Base-by-base conservation (phyloP, 2,329 filamentous ascomycete species). In the Claviceps sp. region DNA sequence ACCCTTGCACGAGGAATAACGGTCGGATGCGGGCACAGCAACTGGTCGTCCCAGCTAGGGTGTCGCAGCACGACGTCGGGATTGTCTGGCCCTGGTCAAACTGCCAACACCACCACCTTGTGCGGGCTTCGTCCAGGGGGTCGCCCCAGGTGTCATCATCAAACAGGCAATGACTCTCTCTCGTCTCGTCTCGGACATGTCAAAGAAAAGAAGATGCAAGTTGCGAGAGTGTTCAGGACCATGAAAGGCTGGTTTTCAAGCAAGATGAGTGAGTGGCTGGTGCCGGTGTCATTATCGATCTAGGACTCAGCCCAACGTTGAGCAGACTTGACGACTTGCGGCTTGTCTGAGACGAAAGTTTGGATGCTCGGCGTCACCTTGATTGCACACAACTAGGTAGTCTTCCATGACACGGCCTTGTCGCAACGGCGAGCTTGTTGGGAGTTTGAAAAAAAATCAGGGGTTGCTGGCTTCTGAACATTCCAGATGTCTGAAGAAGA, bases 131-230 rank as follows among this genome's bases (percentile, higher is more conserved):
- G 29, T 34, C 29, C 29, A 2, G 52, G 47, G 52, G 47, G 52
- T 53, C 52, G 55, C 48, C 47, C 50, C 55, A 55, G 47, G 54
- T 50, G 51, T 50, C 29, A 34, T 34, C 47, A 52, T 51, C 50
- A 51, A 53, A 43, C 48, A 34, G 52, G 38, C 36, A 48, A 45
- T 37, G 51, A 45, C 47, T 51, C 52, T 34, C 29, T 11, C 29
- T 34, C 29, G 29, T 11, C 29, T 51, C 38, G 47, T 37, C 40
- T 23, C 42, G 23, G n/a, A 22, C 13, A 23, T 20, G 1, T 16
- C 47, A 26, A 42, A 22, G 37, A 48, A 22, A 48, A 37, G 22
- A 17, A 23, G 13, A 22, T 20, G 29, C 29, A 34, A 47, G 9
- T 3, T 47, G 6, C 22, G 17, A 47, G 45, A 47, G 17, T 23